Conservation (phyloP, 495 filamentous ascomycete genomes). For the Aspergillus panamensis region DNA sequence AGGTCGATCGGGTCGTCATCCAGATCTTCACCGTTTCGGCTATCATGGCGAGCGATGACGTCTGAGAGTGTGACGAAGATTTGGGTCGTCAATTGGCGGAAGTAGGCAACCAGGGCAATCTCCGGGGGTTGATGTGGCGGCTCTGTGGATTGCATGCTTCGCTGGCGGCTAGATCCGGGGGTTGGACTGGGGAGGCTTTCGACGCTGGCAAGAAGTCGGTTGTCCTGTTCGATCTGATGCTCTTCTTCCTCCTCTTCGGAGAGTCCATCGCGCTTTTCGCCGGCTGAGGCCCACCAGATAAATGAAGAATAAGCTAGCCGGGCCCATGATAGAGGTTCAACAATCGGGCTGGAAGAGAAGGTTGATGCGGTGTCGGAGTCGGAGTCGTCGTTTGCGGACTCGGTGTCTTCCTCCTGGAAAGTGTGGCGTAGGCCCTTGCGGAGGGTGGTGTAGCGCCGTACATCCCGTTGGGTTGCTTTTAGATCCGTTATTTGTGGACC, state of each 20-base stretch:
- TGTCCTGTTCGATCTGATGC: slow-evolving; percentile 43
- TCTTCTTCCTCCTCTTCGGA: slow-evolving; percentile 43
- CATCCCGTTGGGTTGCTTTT: slow-evolving; percentile 89
- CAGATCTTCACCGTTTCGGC: slow-evolving; percentile 51
- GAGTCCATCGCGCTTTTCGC: slow-evolving; percentile 65
- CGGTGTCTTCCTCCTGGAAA: slow-evolving; percentile 29
- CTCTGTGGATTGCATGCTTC: slow-evolving; percentile 38
- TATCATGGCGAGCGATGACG: slow-evolving; percentile 50
- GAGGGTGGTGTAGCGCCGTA: slow-evolving; percentile 74
- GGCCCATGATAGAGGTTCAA: slow-evolving; percentile 83
- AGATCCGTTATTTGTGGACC: slow-evolving; percentile 37
- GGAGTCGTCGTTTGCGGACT: slow-evolving; percentile 20
- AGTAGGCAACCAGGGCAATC: slow-evolving; percentile 83
- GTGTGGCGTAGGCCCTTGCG: slow-evolving; percentile 59
- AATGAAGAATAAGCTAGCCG: slow-evolving; percentile 86
- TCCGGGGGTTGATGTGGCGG: slow-evolving; percentile 48
- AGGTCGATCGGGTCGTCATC: slow-evolving; percentile 28
- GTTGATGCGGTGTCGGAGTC: slow-evolving; percentile 46
- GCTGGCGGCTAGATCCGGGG: slow-evolving; percentile 39
- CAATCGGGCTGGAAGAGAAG: slow-evolving; percentile 50
- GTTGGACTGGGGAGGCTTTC: slow-evolving; percentile 36
- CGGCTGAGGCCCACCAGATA: slow-evolving; percentile 98
- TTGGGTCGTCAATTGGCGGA: slow-evolving; percentile 77
- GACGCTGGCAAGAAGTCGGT: slow-evolving; percentile 39
- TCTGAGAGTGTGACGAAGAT: slow-evolving; percentile 65